Percentiles rank a stretch among this genome's conserved stretches.
These are phyloP conservation scores for Aspergillus transmontanensis DNA, from an alignment of 2,329 filamentous ascomycete genomes.

Conservation along the genomic window DNA sequence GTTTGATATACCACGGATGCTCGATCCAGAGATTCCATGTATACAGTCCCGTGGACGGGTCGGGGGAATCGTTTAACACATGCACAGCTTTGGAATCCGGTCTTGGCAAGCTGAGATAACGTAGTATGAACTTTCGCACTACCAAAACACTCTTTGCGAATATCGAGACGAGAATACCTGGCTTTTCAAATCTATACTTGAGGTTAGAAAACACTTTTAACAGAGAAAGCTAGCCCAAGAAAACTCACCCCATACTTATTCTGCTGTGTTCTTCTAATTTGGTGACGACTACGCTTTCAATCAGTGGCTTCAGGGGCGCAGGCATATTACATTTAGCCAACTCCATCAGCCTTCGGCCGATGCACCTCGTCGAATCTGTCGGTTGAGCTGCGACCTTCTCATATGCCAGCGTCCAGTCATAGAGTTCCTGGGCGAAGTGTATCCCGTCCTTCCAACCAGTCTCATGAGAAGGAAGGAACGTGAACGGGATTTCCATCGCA, in stretches of 20 bases:
- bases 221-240: background rate
- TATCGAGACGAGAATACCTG: background rate
- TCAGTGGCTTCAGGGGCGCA: background rate
- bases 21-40: conserved; percentile 11
- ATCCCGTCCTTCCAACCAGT: conserved; percentile 28
- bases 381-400: conserved; percentile 7
- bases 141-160: background rate
- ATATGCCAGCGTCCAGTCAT: conserved; percentile 12
- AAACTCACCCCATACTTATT: conserved; percentile 11
- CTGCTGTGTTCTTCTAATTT: conserved; percentile 10
- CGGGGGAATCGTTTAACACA: conserved; percentile 7
- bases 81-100: conserved; percentile 8
- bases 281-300: conserved; percentile 4
- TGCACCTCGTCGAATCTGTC: conserved; percentile 7
- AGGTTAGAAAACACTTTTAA: background rate
- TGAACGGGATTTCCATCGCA: conserved; percentile 61
- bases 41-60: conserved; percentile 11
- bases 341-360: background rate
- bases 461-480: conserved; percentile 21
- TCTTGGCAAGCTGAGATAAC: conserved; percentile 11
- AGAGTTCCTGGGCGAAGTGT: conserved; percentile 22
- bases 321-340: background rate
- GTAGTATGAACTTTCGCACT: conserved; percentile 7
- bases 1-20: conserved; percentile 28
- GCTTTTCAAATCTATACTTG: background rate